Evolutionary conservation across 805 yeast species (phyloP), one percentile per base, ranked within the genome.

Genomic region (Candida caryicola): DNA sequence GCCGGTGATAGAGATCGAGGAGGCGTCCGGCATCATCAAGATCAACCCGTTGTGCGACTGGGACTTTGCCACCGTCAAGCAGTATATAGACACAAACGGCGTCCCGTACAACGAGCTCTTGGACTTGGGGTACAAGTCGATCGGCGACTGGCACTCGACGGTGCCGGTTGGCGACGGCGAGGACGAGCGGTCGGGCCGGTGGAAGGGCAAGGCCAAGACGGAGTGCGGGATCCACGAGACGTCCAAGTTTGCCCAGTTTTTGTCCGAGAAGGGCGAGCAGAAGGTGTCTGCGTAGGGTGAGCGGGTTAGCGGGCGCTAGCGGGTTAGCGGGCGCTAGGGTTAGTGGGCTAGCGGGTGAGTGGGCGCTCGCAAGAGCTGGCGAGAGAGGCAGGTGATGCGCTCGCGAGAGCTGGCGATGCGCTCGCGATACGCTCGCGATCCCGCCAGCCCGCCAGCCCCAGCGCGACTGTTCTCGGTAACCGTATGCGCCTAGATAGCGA

Each of bases 141-240:
- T 91, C 12, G 98, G 98, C 1, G 98, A 91, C 60, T 91, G 90
- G 77, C 98, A 91, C 60, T 86, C 95, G 1, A 91, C 98, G 0
- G 79, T 65, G 21, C 97, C 98, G 2, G 95, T 87, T 8, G 74
- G 67, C 5, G 96, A 85, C 31, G 96, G 95, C 7, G 97, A 88
- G 57, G 97, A 91, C 55, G 98, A 91, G 60, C 76, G 98, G 47
- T 79, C 93, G n/a, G 98, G 98, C 1, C 77, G 98, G 54, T 91
- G 98, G 98, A 83, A 85, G 69, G 97, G 96, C 2, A 76, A 83
- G 57, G 74, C 79, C 8, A 91, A 91, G 68, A 88, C 96, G 0
- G 98, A 91, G 59, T 91, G 98, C 64, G 98, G 98, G 2, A 89
- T 91, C 37, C 98, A 91, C 55, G 85, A 82, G 51, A 77, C 90